phyloP scores from a whole-genome alignment of 148 eudicot genomes.

The Limonium bicolor region DNA sequence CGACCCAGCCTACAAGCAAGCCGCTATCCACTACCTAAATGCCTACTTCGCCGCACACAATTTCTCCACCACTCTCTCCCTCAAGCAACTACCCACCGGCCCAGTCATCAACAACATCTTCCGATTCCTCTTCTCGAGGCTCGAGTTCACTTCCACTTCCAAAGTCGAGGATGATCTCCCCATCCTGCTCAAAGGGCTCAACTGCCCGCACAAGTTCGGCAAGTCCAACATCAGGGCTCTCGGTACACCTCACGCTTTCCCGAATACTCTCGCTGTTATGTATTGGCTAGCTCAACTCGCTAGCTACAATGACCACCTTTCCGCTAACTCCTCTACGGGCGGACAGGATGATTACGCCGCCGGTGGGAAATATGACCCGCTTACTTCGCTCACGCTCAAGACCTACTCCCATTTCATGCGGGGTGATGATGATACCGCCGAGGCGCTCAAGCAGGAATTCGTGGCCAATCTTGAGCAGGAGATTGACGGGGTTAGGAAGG shows the following conservation, averaged over 20 bases:
- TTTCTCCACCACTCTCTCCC: constrained; percentile 19
- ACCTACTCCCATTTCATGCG: constrained; percentile 44
- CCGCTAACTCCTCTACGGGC: not conserved
- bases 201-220: constrained; percentile 60
- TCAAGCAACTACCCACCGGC: constrained; percentile 57
- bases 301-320: constrained; percentile 27
- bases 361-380: constrained; percentile 7
- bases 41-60: constrained; percentile 35
- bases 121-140: constrained; percentile 29
- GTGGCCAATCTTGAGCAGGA: constrained; percentile 26
- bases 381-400: constrained; percentile 24
- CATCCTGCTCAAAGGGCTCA: constrained; percentile 24
- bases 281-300: constrained; percentile 73
- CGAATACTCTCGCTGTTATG: constrained; percentile 42
- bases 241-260: constrained; percentile 79
- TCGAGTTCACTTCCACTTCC: constrained; percentile 13
- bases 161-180: constrained; percentile 55
- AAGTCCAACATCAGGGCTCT: constrained; percentile 72
- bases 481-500: constrained; percentile 20
- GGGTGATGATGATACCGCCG: constrained; percentile 61
- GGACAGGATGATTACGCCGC: constrained; percentile 5
- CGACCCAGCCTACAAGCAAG: constrained; percentile 31
- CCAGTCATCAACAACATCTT: constrained; percentile 48
- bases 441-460: constrained; percentile 31
- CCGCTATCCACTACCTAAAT: constrained; percentile 53